These are phyloP conservation scores for Cladophialophora psammophila DNA, from an alignment of 2,329 filamentous ascomycete genomes.

Conservation along the genomic window DNA sequence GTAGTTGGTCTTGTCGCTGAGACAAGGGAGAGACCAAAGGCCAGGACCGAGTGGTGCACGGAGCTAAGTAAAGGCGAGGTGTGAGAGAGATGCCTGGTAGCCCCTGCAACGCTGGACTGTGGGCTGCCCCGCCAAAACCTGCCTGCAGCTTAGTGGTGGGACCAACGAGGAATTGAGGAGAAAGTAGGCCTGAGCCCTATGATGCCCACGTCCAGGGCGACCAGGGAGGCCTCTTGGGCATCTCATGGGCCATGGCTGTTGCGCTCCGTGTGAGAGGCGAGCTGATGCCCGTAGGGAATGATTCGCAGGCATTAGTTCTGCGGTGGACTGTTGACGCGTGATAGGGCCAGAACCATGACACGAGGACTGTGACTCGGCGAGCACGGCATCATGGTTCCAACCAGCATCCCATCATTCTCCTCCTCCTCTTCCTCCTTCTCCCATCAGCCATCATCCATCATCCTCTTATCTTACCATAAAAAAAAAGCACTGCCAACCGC, in stretches of 20 bases:
- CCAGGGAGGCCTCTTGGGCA: background rate
- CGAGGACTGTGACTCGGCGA: slow-evolving; percentile 5
- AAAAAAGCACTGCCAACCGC: too few species aligned
- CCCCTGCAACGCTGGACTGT: background rate
- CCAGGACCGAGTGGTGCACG: background rate
- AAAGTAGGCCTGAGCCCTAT: slow-evolving; percentile 8
- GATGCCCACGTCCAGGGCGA: background rate
- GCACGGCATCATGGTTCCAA: slow-evolving; percentile 14
- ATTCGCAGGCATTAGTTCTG: slow-evolving; percentile 12
- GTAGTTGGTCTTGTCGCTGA: background rate
- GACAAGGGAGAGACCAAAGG: background rate
- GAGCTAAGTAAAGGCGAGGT: background rate
- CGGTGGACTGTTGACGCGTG: background rate
- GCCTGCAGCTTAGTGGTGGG: slow-evolving; percentile 7
- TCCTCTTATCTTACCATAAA: slow-evolving; percentile 8
- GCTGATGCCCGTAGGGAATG: slow-evolving; percentile 2
- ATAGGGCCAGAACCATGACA: slow-evolving; percentile 6
- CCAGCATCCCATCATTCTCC: background rate
- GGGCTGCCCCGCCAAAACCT: slow-evolving; percentile 3
- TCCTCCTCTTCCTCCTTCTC: background rate
- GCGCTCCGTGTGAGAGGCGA: background rate
- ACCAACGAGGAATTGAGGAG: slow-evolving; percentile 9
- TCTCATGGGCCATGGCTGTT: slow-evolving; percentile 3
- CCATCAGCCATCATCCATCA: background rate
- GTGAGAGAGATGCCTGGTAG: background rate